Evolutionary conservation across 208 protist genomes (phyloP), one percentile per base, ranked within the genome.

Genomic region (Trypanosoma caninum): DNA sequence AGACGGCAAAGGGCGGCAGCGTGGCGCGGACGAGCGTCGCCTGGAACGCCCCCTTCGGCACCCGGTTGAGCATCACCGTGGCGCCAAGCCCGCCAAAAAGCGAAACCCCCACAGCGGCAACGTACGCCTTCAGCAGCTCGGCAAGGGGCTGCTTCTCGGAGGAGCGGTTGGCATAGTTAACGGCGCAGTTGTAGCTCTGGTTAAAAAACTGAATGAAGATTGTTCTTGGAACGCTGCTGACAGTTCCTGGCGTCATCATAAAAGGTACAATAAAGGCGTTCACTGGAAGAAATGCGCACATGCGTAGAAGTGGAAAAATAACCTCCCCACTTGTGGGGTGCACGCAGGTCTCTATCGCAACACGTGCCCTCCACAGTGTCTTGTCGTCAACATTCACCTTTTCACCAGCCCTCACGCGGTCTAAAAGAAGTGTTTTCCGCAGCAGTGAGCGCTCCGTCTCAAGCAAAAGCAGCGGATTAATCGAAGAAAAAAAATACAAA

Each of bases 111-210:
- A 95, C 89, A 8, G 86, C 85, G n/a, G 77, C 86, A 31, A 59
- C 59, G 69, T 93, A 95, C 25, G 85, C 89, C 73, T 89, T 89
- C 23, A 61, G 27, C n/a, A 94, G 76, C 51, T 93, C 91, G 1
- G 57, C 65, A 55, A 82, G 61, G 9, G 82, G 76, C 70, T 94
- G 87, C 59, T 89, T 90, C 46, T 90, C 86, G n/a, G 86, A 91
- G 70, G 87, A 93, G 55, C 93, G 81, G 70, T 98, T 98, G 9
- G 91, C 87, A 77, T 98, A 95, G 75, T 98, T 98, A 25, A 98
- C 80, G 2, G 85, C 86, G 46, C 85, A 82, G 81, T 97, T 97
- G 69, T 95, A 97, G 69, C 83, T 95, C 74, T 97, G 91, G 62
- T 97, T 97, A 46, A 96, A 80, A 84, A 80, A 96, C 80, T 98